Evolutionary conservation across 129 eudicot genomes (phyloP), one percentile per base, ranked within the genome.

Genomic region (Pseudognaphalium luteoalbum): DNA sequence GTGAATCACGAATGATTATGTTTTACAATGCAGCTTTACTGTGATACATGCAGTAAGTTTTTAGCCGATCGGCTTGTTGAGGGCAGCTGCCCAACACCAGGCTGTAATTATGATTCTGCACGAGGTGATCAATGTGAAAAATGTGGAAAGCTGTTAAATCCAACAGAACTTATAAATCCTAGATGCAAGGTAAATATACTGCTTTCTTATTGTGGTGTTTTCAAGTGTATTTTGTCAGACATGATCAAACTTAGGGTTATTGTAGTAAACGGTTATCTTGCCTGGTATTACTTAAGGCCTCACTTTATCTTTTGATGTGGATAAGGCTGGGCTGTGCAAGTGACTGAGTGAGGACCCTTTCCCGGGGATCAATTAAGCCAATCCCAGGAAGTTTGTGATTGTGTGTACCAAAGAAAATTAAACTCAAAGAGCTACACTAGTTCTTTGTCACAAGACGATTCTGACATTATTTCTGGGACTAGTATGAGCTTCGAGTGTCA

Each of bases 111-210:
- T 84, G 97, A 88, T 72, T 87, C 99, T 81, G 99, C 99, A 32
- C 89, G 99, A 73, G 99, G 99, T 21, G 99, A 94, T 86, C 97
- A 94, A 67, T 94, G 97, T 80, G 99, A 94, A 63, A 87, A 94
- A 42, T 94, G 99, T 76, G 90, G 94, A 25, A 89, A 89, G 84
- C 89, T 91, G n/a, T 74, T 95, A 61, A 91, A 95, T 83, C 96
- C 99, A 21, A 87, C 96, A 6, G 99, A 95, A 76, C 80, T 95
- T 25, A 70, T 82, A 37, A 83, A 85, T 51, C 99, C 99, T n/a
- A 86, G 81, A 80, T 95, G 99, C 94, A 95, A 95, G 96, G 99
- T 89, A 37, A 61, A 54, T 25, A 39, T 20, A 44, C 30, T 11
- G 34, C 66, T 75, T 17, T 60, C n/a, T 75, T 64, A 15, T 17